Evolutionary conservation across 768 basidiomycete species (phyloP), one percentile per base, ranked within the genome.

Genomic region (Pleurotus tuber-regium): DNA sequence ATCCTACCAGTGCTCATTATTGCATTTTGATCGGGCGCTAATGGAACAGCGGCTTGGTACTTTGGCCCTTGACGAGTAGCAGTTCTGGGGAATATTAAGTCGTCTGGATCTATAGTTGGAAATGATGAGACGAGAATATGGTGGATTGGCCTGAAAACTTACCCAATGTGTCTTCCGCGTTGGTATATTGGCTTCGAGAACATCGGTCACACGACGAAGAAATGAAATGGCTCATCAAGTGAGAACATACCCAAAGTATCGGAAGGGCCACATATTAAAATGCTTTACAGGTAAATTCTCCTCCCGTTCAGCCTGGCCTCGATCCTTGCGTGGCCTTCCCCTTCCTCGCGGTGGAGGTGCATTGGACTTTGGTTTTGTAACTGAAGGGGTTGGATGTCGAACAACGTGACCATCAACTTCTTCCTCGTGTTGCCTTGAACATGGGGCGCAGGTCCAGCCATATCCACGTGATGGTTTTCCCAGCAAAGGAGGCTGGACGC

Each of bases 401-500:
- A 82, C 77, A 24, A 86, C 84, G 57, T 86, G 84, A 54, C 84
- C 80, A 62, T 89, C 86, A 41, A 92, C 87, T 63, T 89, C 83
- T 60, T 92, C 88, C 59, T 92, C 93, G 62, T 95, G 89, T 57
- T 81, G 80, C 48, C 84, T 81, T 9, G 93, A 89, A 66, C 95
- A 98, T 1, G 93, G 92, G 0, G 91, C 90, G 61, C 96, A 98
- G 8, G 93, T 92, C 96, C 96, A 98, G 18, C 91, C 92, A 70
- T 98, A 98, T 39, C 96, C 96, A 56, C 92, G 83, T 19, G 93
- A 92, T 11, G 96, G 96, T 67, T 98, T 98, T 2, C 88, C 87
- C 14, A 79, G 73, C 6, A 98, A 72, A 2, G 96, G 96, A 19
- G 96, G 96, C 57, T 91, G 87, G 48, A 97, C 88, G 64, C 96